phyloP scores from a whole-genome alignment of 2,329 filamentous ascomycete species.

The Colletotrichum sp. region DNA sequence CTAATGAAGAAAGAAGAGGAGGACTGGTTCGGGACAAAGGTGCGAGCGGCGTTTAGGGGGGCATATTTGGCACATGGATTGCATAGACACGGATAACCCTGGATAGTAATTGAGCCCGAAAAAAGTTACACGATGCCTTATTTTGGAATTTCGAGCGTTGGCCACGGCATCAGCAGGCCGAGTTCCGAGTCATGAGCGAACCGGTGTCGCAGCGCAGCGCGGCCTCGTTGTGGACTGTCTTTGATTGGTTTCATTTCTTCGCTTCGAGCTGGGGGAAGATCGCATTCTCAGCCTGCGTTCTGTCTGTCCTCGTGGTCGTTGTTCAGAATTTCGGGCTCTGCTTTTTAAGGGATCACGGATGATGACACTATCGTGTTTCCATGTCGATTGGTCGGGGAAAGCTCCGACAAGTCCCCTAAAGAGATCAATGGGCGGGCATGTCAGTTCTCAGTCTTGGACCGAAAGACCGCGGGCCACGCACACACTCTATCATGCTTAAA shows the following conservation, averaged over 20 bases:
- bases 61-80: neutral
- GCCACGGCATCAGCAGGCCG: neutral
- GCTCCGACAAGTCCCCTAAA: neutral
- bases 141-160: neutral
- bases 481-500: neutral
- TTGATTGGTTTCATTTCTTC: constrained; percentile 5
- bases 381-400: neutral
- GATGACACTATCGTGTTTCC: neutral
- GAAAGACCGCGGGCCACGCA: neutral
- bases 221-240: neutral
- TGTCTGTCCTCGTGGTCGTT: neutral
- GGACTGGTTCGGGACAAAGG: neutral
- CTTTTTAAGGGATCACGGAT: neutral
- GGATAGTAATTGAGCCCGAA: neutral
- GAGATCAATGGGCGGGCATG: neutral
- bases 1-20: neutral
- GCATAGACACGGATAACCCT: constrained; percentile 16
- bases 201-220: neutral
- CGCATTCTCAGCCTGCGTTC: neutral
- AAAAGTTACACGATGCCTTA: neutral
- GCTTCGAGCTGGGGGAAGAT: neutral
- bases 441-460: neutral
- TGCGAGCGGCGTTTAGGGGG: neutral
- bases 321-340: neutral
- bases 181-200: neutral